Evolutionary conservation across 805 yeast genomes (phyloP).

Genomic region (Wickerhamomyces hampshirensis): DNA sequence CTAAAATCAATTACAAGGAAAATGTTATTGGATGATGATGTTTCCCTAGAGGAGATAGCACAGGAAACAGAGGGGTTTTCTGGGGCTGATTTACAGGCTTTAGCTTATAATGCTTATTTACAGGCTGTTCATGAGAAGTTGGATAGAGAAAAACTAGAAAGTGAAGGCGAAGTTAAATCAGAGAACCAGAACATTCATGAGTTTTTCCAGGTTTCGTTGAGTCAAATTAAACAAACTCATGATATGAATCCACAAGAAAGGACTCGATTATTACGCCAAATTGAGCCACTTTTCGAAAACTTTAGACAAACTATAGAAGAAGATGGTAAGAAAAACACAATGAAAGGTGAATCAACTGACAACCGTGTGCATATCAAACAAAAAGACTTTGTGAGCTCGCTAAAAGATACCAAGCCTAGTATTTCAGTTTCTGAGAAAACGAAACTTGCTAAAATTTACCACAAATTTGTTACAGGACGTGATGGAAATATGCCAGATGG

Average conservation of each 20-base stretch:
- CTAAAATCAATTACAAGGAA: conserved; percentile 51
- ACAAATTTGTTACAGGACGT: conserved; percentile 67
- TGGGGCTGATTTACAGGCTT: conserved; percentile 93
- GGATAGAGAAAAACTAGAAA: conserved; percentile 36
- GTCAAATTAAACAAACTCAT: conserved; percentile 12
- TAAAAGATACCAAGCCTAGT: conserved; percentile 81
- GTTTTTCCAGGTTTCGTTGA: conserved; percentile 37
- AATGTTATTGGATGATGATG: conserved; percentile 50
- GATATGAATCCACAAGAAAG: conserved; percentile 35
- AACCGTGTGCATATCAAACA: conserved; percentile 42
- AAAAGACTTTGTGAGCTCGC: conserved; percentile 55
- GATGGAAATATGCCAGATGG: conserved; percentile 91
- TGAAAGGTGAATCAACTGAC: conserved; percentile 3
- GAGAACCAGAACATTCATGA: conserved; percentile 25
- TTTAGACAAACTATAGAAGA: conserved; percentile 4
- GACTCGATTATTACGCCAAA: conserved; percentile 36
- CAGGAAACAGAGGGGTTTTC: conserved; percentile 67
- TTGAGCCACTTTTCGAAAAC: conserved; percentile 33
- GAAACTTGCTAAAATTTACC: conserved; percentile 61
- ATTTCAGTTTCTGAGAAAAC: conserved; percentile 67
- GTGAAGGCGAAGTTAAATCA: conserved; percentile 17
- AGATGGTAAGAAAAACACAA: conserved; percentile 1
- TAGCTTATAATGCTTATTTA: conserved; percentile 86
- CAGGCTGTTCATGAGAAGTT: conserved; percentile 76
- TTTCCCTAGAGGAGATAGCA: conserved; percentile 54